These are phyloP conservation scores for Hymenoscyphus fructigenus DNA, from an alignment of 2,329 filamentous ascomycete species.

Conservation along the genomic window DNA sequence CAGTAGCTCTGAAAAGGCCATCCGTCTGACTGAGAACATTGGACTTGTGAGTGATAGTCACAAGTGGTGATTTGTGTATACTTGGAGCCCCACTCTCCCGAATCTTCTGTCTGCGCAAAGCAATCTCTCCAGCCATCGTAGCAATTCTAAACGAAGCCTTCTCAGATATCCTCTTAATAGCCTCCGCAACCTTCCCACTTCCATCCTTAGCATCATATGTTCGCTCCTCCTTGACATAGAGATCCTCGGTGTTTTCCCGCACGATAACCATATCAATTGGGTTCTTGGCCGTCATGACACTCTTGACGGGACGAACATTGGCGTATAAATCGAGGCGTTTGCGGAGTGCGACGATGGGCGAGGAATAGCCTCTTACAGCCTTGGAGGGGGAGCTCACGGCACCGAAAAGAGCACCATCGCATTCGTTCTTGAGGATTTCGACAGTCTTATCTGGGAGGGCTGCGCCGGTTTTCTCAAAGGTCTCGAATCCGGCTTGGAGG, in stretches of 20 bases:
- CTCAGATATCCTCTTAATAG: conserved; percentile 95
- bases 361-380: conserved; percentile 92
- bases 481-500: conserved; percentile 89
- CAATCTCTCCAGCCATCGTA: conserved; percentile 92
- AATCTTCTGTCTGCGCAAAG: conserved; percentile 79
- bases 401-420: conserved; percentile 94
- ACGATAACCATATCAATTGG: conserved; percentile 92
- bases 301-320: conserved; percentile 96
- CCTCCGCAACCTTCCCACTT: conserved; percentile 83
- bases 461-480: conserved; percentile 84
- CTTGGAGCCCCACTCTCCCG: conserved; percentile 57
- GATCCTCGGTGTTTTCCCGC: conserved; percentile 96
- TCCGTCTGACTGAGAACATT: conserved; percentile 97
- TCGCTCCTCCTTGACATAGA: conserved; percentile 87
- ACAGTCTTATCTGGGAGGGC: conserved; percentile 91
- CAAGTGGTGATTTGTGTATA: conserved; percentile 69
- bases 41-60: conserved; percentile 98
- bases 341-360: conserved; percentile 83
- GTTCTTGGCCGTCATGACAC: conserved; percentile 60
- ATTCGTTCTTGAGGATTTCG: conserved; percentile 82
- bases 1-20: conserved; percentile 84
- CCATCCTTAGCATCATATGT: conserved; percentile 71
- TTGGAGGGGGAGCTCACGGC: conserved; percentile 90
- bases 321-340: conserved; percentile 95
- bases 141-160: conserved; percentile 83